These are phyloP conservation scores for Acer negundo DNA, from an alignment of 345 rosid species.

Conservation along the genomic window DNA sequence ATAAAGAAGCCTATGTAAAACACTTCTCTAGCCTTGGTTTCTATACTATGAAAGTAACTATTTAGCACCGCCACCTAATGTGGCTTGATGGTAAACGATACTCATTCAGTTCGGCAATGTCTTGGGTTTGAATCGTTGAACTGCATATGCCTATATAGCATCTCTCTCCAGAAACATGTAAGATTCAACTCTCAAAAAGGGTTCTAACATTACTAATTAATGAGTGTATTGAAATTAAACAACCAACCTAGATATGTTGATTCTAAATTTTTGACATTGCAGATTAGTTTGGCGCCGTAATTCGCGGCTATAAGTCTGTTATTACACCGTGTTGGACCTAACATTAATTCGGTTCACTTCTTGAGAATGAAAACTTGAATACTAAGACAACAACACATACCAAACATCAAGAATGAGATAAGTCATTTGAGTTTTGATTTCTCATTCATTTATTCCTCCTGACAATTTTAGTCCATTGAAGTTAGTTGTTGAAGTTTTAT, in stretches of 20 bases:
- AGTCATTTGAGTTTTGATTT: not conserved
- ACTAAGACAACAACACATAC: conserved; percentile 18
- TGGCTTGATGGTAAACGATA: too few species aligned
- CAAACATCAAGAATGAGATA: conserved; percentile 1
- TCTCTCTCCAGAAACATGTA: too few species aligned
- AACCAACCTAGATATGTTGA: not conserved
- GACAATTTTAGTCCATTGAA: not conserved
- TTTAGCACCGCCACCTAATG: too few species aligned
- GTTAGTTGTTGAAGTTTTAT: conserved; percentile 5
- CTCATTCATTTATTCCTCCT: conserved; percentile 28
- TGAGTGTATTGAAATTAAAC: not conserved
- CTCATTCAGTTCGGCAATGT: too few species aligned
- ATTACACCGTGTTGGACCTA: not conserved
- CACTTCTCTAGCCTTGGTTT: conserved; percentile 3
- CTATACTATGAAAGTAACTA: not conserved
- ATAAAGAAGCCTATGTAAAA: not conserved
- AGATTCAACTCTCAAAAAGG: too few species aligned
- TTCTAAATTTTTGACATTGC: not conserved
- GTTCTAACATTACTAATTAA: not conserved
- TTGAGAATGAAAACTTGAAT: conserved; percentile 5
- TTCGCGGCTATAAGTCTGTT: not conserved
- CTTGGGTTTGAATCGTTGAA: too few species aligned
- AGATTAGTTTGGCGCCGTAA: not conserved
- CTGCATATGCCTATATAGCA: too few species aligned
- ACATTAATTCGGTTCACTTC: not conserved